Evolutionary conservation across 352 stramenopile genomes (phyloP), one percentile per base, ranked within the genome.

Genomic region (Pythium dissimile): DNA sequence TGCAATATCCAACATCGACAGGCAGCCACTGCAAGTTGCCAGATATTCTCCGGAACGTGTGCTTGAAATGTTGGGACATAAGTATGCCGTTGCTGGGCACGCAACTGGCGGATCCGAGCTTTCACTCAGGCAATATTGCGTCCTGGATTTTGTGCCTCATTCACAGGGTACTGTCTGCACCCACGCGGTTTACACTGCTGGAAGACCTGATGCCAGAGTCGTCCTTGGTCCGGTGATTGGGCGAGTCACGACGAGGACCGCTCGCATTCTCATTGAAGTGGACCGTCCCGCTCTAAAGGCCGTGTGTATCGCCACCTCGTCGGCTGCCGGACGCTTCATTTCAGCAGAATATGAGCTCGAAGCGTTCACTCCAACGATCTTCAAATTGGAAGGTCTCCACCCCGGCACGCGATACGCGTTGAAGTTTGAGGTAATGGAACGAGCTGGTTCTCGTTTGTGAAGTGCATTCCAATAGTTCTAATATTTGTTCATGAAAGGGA

Each of bases 151-250:
- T 26, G 68, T 85, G 9, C 64, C 82, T 6, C 82, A 92, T 21
- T 35, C 60, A 9, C 42, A 50, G 12, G 72, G 71, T 0, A 56
- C 77, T 27, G 62, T 63, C 12, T 74, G 57, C 46, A 46, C 48
- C 3, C 45, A 73, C 10, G 64, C 66, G 21, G 73, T 85, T 23
- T 78, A 84, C 43, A 38, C 68, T 1, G 56, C 75, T 32, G 51
- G 69, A 24, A 59, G 69, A 13, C 56, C 67, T 1, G 64, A 77
- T 11, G 72, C 82, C 7, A 68, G 59, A 1, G 38, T 92, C 1
- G 27, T 89, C 23, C 24, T 89, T 8, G 82, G 82, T 3, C 82
- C 82, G 10, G 60, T 92, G n/a, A 54, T 92, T 24, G 80, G 82
- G 23, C 67, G 72, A 15, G 68, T 89, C 13, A 84, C 76, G n/a